Base-by-base conservation (phyloP, 1,284 basidiomycete genomes). In the Naganishia sp. region DNA sequence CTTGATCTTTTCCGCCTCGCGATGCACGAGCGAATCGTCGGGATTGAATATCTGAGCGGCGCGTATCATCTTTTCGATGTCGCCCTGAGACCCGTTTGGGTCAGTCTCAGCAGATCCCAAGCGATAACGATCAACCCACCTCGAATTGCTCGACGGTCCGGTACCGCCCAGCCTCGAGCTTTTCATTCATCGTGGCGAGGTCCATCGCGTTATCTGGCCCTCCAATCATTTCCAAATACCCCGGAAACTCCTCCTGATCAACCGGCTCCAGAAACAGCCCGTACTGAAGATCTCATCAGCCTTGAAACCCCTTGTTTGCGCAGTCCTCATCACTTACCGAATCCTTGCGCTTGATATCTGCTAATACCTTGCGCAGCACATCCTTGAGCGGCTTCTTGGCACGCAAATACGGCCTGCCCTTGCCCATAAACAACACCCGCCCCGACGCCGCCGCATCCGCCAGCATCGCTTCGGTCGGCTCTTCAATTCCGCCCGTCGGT, bases 151-250 rank as follows among this genome's bases (percentile, higher is more conserved):
- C 75, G 51, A 80, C 68, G 21, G 50, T 67, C 23, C 53, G 56
- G 54, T 80, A 80, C 45, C 72, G 72, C 4, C 72, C 73, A n/a
- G 71, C 69, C 57, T 78, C 75, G 5, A 77, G 57, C 67, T 79
- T 80, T n/a, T 46, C 64, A 70, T 79, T 77, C 77, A 80, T 80
- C 13, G 79, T 80, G 3, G 71, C 72, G 46, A 79, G 70, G 56
- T 80, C 79, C 79, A 80, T 80, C 72, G 77, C 77, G 43, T 77
- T 77, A 55, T 77, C 78, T 35, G 72, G 70, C 7, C 79, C 79
- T 15, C 79, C 79, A n/a, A 80, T 75, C 3, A 72, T 70, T 15
- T 71, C 72, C 2, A 76, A 70, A 62, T 80, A 80, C 31, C 73
- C 74, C 5, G 79, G 78, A 50, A 75, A 78, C 18, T 75, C 75